phyloP scores from a whole-genome alignment of 164 flowering plant species.

The Vitis amurensis region DNA sequence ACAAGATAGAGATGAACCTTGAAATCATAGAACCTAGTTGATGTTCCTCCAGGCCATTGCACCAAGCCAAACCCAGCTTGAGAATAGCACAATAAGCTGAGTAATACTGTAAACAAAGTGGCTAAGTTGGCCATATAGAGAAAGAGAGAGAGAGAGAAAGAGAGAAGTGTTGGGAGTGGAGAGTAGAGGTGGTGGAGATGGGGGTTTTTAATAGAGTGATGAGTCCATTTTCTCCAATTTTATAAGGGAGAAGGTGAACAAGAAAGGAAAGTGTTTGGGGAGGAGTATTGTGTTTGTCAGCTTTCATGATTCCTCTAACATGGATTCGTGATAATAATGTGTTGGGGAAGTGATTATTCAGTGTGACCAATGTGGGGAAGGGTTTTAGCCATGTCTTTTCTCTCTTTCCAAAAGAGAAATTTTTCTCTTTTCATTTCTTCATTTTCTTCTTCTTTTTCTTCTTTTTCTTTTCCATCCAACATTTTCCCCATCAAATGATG shows the following conservation, averaged over 20 bases:
- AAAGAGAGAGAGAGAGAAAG: constrained; percentile 8
- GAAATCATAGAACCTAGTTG: constrained; percentile 64
- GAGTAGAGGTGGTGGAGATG: constrained; percentile 4
- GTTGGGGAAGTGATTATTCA: constrained; percentile 49
- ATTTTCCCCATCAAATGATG: constrained; percentile 22
- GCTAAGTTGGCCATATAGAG: constrained; percentile 26
- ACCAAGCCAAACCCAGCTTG: constrained; percentile 18
- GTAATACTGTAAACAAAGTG: constrained; percentile 16
- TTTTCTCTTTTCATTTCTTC: too few relatives aligned
- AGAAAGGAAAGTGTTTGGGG: constrained; percentile 10
- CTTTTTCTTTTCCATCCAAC: not conserved
- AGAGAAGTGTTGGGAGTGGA: constrained; percentile 3
- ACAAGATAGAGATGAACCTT: constrained; percentile 41
- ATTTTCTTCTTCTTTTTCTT: constrained; percentile 9
- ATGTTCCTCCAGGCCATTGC: constrained; percentile 28
- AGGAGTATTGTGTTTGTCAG: constrained; percentile 37
- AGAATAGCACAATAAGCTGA: constrained; percentile 18
- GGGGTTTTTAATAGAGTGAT: constrained; percentile 1
- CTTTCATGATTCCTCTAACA: constrained; percentile 55
- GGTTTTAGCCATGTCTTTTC: constrained; percentile 5
- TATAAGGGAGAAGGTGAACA: not conserved
- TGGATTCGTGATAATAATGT: constrained; percentile 57
- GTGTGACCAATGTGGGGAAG: constrained; percentile 40
- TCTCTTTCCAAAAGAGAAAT: not conserved
- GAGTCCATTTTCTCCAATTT: too few relatives aligned